A percentile compares a stretch with the other conserved stretches of the same genome.
phyloP scores from a whole-genome alignment of 2,329 filamentous ascomycete genomes.

The Didymella segeticola region DNA sequence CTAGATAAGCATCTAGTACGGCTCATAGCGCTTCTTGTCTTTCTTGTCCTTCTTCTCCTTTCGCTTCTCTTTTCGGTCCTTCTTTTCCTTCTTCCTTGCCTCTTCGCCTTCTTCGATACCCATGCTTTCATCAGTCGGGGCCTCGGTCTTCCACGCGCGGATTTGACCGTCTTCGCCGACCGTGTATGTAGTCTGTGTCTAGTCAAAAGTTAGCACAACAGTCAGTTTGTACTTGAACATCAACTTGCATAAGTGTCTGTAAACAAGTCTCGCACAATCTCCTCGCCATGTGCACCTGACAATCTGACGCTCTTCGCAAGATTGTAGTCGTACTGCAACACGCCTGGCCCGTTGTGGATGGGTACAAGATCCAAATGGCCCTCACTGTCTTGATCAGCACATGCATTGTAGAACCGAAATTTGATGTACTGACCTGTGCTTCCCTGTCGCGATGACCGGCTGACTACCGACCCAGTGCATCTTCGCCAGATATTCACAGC shows the following conservation, averaged over 20 bases:
- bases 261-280: slow-evolving; percentile 56
- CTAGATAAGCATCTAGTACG: slow-evolving; percentile 35
- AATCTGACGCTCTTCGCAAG: slow-evolving; percentile 37
- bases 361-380: slow-evolving; percentile 41
- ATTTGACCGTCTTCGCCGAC: slow-evolving; percentile 59
- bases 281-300: slow-evolving; percentile 55
- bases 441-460: slow-evolving; percentile 69
- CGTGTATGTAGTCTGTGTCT: slow-evolving; percentile 50
- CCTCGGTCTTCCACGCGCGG: slow-evolving; percentile 49
- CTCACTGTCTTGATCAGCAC: slow-evolving; percentile 27
- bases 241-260: slow-evolving; percentile 46
- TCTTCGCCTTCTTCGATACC: slow-evolving; percentile 34
- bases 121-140: slow-evolving; percentile 29
- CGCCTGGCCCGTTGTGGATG: slow-evolving; percentile 27
- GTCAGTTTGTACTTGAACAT: background rate
- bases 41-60: slow-evolving; percentile 45
- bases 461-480: slow-evolving; percentile 67
- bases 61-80: slow-evolving; percentile 41
- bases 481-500: slow-evolving; percentile 77
- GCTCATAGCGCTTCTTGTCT: slow-evolving; percentile 49
- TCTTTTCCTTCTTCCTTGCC: slow-evolving; percentile 27
- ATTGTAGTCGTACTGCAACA: slow-evolving; percentile 42
- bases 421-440: slow-evolving; percentile 64
- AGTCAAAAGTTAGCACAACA: background rate
- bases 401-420: background rate